phyloP scores from a whole-genome alignment of 176 grass and related monocot genomes.

The Cenchrus purpureus region DNA sequence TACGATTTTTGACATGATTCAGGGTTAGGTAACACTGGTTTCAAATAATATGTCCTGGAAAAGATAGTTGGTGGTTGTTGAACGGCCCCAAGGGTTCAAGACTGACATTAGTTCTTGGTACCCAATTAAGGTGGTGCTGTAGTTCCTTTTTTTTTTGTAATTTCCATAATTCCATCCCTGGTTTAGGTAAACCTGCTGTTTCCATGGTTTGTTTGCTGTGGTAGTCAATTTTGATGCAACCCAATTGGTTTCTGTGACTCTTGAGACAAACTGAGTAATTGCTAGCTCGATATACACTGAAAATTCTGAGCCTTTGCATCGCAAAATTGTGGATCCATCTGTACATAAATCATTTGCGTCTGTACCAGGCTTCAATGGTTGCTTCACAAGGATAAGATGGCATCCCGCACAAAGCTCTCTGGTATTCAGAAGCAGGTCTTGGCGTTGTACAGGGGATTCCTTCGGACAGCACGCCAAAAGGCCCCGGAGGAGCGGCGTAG shows the following conservation, averaged over 20 bases:
- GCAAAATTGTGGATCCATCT: not conserved
- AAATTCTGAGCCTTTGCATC: not conserved
- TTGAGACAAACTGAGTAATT: not conserved
- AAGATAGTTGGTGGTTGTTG: too few relatives aligned
- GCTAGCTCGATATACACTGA: not conserved
- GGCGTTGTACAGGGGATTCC: slow-evolving; percentile 74
- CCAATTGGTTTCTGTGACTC: not conserved
- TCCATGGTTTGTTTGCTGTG: slow-evolving; percentile 10
- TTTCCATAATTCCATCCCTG: not conserved
- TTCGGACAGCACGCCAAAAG: slow-evolving; percentile 67
- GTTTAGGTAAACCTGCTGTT: not conserved
- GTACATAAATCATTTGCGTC: slow-evolving; percentile 1
- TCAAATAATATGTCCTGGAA: too few relatives aligned
- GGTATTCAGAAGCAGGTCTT: slow-evolving; percentile 93
- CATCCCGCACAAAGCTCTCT: slow-evolving; percentile 64
- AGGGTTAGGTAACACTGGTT: too few relatives aligned
- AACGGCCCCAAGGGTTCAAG: too few relatives aligned
- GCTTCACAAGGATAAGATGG: slow-evolving; percentile 58
- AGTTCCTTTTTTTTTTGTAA: too few relatives aligned
- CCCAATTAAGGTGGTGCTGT: too few relatives aligned
- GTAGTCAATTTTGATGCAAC: not conserved
- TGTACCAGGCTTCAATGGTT: slow-evolving; percentile 23
- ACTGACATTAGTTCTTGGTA: too few relatives aligned
- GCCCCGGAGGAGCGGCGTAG: slow-evolving; percentile 61
- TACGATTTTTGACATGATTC: too few relatives aligned